Conservation (phyloP, 2,329 filamentous ascomycete genomes). For the Pseudogymnoascus sp. region DNA sequence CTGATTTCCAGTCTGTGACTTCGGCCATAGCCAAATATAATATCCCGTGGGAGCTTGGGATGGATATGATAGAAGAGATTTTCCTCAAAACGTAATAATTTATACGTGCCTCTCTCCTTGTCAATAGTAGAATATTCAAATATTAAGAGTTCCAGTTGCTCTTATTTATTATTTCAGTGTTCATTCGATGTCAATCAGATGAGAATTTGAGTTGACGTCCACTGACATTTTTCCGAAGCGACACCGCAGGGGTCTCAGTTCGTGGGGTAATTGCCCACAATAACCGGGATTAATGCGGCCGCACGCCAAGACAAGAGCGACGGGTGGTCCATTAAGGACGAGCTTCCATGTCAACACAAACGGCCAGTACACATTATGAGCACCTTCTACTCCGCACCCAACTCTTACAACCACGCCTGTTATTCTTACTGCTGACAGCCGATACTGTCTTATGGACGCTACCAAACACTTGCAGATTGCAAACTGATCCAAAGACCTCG, state of each 20-base stretch:
- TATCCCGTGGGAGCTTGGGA: background rate
- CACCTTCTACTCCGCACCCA: background rate
- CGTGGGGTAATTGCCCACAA: background rate
- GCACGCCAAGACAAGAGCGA: slow-evolving; percentile 3
- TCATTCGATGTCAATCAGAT: background rate
- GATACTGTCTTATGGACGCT: slow-evolving; percentile 2
- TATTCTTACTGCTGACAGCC: slow-evolving; percentile 5
- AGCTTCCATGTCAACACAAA: slow-evolving; percentile 5
- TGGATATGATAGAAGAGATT: background rate
- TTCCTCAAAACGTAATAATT: background rate
- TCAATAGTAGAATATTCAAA: background rate
- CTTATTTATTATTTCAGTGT: background rate
- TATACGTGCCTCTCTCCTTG: background rate
- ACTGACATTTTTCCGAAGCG: background rate
- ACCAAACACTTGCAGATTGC: background rate
- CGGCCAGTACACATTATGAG: background rate
- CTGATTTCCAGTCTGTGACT: slow-evolving; percentile 22
- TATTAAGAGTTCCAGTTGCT: background rate
- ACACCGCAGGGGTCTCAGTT: slow-evolving; percentile 1
- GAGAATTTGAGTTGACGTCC: background rate
- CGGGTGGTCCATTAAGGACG: background rate
- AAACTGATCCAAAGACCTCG: slow-evolving; percentile 13
- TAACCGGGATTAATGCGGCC: slow-evolving; percentile 3
- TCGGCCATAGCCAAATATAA: slow-evolving; percentile 18
- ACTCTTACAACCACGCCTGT: background rate